Conservation (phyloP, 164 flowering plant species). For the Aristolochia californica region DNA sequence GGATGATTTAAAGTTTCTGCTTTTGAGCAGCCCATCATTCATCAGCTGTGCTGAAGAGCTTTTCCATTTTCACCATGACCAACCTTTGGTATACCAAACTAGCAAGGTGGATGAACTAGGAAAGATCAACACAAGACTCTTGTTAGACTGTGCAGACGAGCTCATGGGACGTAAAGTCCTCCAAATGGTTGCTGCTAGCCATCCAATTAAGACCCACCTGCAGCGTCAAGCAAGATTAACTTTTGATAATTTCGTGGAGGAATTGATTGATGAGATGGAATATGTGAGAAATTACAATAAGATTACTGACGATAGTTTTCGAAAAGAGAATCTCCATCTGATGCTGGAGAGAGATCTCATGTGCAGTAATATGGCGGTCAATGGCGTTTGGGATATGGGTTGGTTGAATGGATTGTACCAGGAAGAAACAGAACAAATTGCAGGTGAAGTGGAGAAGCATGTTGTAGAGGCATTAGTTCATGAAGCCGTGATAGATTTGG, state of each 20-base stretch:
- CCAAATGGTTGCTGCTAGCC: conserved; percentile 6
- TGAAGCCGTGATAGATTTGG: conserved; percentile 28
- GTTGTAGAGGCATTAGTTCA: conserved; percentile 40
- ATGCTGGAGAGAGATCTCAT: conserved; percentile 47
- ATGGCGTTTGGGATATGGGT: conserved; percentile 49
- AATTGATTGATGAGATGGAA: conserved; percentile 43
- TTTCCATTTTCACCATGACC: conserved; percentile 22
- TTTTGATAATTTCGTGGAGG: conserved; percentile 40
- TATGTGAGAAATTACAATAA: conserved; percentile 25
- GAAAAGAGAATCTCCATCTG: conserved; percentile 19
- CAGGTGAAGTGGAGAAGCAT: conserved; percentile 35
- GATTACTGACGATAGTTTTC: conserved; percentile 12
- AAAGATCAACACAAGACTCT: conserved; percentile 15
- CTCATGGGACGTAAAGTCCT: conserved; percentile 30
- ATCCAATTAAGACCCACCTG: conserved; percentile 2
- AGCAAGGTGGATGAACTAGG: conserved; percentile 7
- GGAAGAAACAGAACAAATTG: conserved; percentile 37
- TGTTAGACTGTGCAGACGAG: conserved; percentile 55
- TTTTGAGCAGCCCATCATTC: conserved; percentile 43
- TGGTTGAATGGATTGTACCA: conserved; percentile 40
- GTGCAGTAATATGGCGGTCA: conserved; percentile 21
- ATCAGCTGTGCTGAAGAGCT: conserved; percentile 36
- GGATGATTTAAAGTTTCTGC: conserved; percentile 18
- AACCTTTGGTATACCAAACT: conserved; percentile 9
- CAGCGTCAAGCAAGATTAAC: conserved; percentile 14